Conservation (phyloP, 306 rosid genomes). For the Astragalus glycyphyllos region DNA sequence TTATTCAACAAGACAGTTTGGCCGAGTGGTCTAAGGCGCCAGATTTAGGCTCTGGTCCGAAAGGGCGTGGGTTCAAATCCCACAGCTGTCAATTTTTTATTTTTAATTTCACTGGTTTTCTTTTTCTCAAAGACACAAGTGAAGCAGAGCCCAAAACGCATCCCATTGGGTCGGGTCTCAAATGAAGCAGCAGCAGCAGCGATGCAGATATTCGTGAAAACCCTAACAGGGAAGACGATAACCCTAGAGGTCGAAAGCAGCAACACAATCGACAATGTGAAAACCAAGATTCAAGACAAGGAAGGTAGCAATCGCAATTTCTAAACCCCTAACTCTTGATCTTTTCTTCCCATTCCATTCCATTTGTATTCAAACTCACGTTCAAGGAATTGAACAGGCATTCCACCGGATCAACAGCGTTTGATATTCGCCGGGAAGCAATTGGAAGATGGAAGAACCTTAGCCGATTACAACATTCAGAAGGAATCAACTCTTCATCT, state of each 20-base stretch:
- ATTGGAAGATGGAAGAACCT: constrained; percentile 80
- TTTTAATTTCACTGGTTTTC: accelerated
- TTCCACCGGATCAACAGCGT: constrained; percentile 89
- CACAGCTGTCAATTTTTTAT: constrained; percentile 60
- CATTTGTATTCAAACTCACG: no score
- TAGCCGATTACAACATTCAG: constrained; percentile 81
- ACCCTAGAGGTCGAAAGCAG: constrained; percentile 89
- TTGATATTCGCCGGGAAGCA: constrained; percentile 83
- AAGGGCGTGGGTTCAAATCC: constrained; percentile 98
- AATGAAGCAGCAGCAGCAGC: constrained; percentile 1
- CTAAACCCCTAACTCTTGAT: no score
- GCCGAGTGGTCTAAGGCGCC: constrained; percentile 99
- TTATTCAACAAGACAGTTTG: constrained; percentile 61
- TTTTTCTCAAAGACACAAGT: no score
- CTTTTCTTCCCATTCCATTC: no score
- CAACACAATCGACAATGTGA: constrained; percentile 81
- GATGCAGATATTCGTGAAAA: constrained; percentile 83
- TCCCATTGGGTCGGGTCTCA: background rate
- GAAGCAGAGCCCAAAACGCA: no score
- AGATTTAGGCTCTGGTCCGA: constrained; percentile 99
- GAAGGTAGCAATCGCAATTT: constrained; percentile 54
- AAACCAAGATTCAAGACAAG: constrained; percentile 87
- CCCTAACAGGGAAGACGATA: constrained; percentile 86
- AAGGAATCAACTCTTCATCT: constrained; percentile 77
- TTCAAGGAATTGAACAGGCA: constrained; percentile 38